Conservation (phyloP, 805 yeast species). For the Phaffomyces antillensis region DNA sequence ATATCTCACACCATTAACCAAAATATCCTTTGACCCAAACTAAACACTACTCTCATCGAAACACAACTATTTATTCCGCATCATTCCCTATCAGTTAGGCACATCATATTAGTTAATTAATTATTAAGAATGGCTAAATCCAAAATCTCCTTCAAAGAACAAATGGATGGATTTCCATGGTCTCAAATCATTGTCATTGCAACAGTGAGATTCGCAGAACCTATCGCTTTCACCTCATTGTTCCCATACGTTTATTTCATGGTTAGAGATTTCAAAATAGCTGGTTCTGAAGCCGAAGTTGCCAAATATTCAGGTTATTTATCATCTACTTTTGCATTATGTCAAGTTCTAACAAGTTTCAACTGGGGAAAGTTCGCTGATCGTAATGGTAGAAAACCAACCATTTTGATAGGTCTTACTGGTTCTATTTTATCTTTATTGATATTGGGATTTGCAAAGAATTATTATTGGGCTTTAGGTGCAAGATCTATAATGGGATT, state of each 20-base stretch:
- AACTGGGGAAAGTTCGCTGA: conserved; percentile 57
- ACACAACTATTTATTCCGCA: too few relatives aligned
- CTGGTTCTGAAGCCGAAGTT: conserved; percentile 44
- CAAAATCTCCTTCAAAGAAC: conserved; percentile 36
- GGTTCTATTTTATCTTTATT: conserved; percentile 46
- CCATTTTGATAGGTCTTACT: conserved; percentile 42
- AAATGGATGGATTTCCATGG: conserved; percentile 50
- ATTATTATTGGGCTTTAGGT: conserved; percentile 43
- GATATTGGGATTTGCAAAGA: conserved; percentile 46
- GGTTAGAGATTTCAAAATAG: conserved; percentile 50
- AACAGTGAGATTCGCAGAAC: conserved; percentile 50
- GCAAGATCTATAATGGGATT: conserved; percentile 51
- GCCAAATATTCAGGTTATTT: conserved; percentile 56
- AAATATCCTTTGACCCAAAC: too few relatives aligned
- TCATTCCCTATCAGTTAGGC: too few relatives aligned
- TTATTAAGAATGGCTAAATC: conserved; percentile 1
- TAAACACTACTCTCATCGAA: too few relatives aligned
- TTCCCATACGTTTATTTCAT: conserved; percentile 60
- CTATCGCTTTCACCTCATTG: conserved; percentile 55
- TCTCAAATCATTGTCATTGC: conserved; percentile 37
- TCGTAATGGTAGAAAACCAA: conserved; percentile 47
- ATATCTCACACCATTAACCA: too few relatives aligned
- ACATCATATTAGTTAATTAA: too few relatives aligned
- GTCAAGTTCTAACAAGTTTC: conserved; percentile 49
- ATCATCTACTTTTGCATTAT: conserved; percentile 55